Base-by-base conservation (phyloP, 495 filamentous ascomycete species). In the Aspergillus funiculosus region DNA sequence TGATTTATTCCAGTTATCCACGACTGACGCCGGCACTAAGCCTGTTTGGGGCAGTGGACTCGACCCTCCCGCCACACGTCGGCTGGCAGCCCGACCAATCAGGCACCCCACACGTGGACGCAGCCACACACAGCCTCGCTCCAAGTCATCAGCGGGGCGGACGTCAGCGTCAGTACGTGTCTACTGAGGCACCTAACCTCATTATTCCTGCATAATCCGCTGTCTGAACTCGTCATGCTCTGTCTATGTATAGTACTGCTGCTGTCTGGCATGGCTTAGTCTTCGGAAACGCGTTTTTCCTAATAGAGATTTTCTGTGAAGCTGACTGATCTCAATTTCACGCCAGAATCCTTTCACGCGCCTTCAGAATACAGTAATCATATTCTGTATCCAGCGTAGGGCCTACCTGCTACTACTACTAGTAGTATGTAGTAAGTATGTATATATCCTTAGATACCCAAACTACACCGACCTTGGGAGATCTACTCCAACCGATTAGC, bases 381-480 rank as follows among this genome's bases (percentile, higher is more conserved):
- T n/a, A n/a, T n/a, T n/a, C n/a, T n/a, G n/a, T n/a, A n/a, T n/a
- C n/a, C n/a, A n/a, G n/a, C n/a, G n/a, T n/a, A n/a, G n/a, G n/a
- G n/a, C n/a, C n/a, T n/a, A n/a, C n/a, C n/a, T n/a, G n/a, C n/a
- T n/a, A n/a, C n/a, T n/a, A n/a, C n/a, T n/a, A n/a, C n/a, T n/a
- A n/a, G n/a, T n/a, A n/a, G n/a, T n/a, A n/a, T n/a, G n/a, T n/a
- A n/a, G n/a, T n/a, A n/a, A n/a, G n/a, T n/a, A n/a, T n/a, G n/a
- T n/a, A n/a, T n/a, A n/a, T n/a, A n/a, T n/a, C 35, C 35, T 32
- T 47, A 24, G 35, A 26, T 41, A 41, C 46, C 46, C 46, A 30
- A 48, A 25, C 2, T 31, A n/a, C 37, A 41, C 37, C 37, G 37
- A 39, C 20, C 11, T 39, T 19, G 19, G 46, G 29, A 22, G 21